Conservation (phyloP, 176 grass and related monocot species). For the Carex kokanica region DNA sequence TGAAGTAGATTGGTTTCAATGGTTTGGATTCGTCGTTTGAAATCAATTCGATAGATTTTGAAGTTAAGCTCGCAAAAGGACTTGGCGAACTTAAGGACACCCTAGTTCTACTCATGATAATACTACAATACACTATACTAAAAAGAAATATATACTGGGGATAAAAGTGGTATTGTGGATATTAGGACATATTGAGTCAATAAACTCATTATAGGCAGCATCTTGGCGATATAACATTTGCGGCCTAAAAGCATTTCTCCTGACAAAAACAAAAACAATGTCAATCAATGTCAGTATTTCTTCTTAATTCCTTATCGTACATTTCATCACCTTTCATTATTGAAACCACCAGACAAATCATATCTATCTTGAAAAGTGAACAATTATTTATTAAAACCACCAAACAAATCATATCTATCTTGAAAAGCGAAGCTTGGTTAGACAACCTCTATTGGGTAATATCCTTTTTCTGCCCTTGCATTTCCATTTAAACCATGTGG, state of each 20-base stretch:
- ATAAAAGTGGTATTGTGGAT: not conserved
- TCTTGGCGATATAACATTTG: not conserved
- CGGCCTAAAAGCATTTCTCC: not conserved
- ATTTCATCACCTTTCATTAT: slow-evolving; percentile 13
- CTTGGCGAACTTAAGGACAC: too few species aligned
- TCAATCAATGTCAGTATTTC: not conserved
- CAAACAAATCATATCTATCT: not conserved
- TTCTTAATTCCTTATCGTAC: not conserved
- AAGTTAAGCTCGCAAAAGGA: too few species aligned
- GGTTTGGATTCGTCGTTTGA: too few species aligned
- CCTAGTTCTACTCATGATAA: too few species aligned
- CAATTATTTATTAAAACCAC: not conserved
- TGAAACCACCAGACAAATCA: not conserved
- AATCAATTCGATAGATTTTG: too few species aligned
- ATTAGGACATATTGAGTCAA: not conserved
- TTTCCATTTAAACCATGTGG: slow-evolving; percentile 20
- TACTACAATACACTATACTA: not conserved
- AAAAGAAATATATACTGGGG: not conserved
- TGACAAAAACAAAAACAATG: not conserved
- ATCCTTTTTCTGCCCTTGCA: slow-evolving; percentile 38
- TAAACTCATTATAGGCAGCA: not conserved
- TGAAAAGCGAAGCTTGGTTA: slow-evolving; percentile 5
- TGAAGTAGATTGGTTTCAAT: too few species aligned
- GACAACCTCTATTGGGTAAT: slow-evolving; percentile 16
- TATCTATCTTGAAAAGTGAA: slow-evolving; percentile 21